Evolutionary conservation across 495 filamentous ascomycete species (phyloP).

Genomic region (Penicillium antarcticum): DNA sequence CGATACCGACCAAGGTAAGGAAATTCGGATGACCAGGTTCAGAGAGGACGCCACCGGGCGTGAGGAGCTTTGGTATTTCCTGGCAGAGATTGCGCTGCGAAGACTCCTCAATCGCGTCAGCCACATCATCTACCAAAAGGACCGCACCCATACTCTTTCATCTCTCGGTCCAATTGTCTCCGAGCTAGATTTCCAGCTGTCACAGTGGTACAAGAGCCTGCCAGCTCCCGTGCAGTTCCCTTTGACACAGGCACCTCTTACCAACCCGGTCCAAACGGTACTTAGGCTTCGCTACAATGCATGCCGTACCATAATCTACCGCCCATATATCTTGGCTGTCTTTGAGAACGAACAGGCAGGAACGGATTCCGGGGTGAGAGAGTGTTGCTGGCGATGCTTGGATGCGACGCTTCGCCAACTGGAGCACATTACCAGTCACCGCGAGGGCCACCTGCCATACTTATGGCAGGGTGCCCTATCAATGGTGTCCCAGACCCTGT

Average conservation of each 20-base stretch:
- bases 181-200: slow-evolving; percentile 77
- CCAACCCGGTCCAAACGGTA: slow-evolving; percentile 75
- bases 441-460: slow-evolving; percentile 83
- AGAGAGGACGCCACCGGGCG: slow-evolving; percentile 45
- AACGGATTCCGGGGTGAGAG: slow-evolving; percentile 64
- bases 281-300: slow-evolving; percentile 76
- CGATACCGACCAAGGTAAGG: slow-evolving; percentile 10
- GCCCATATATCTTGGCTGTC: slow-evolving; percentile 77
- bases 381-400: slow-evolving; percentile 76
- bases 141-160: slow-evolving; percentile 62
- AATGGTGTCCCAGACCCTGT: slow-evolving; percentile 73
- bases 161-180: slow-evolving; percentile 72
- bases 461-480: slow-evolving; percentile 81
- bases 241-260: slow-evolving; percentile 57
- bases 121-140: slow-evolving; percentile 77
- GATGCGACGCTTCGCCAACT: slow-evolving; percentile 78
- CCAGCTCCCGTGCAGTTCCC: slow-evolving; percentile 73
- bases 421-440: slow-evolving; percentile 74
- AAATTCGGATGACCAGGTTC: slow-evolving; percentile 5
- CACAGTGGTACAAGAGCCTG: slow-evolving; percentile 79
- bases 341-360: slow-evolving; percentile 72
- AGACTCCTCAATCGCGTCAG: slow-evolving; percentile 75
- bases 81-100: slow-evolving; percentile 75
- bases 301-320: slow-evolving; percentile 80
- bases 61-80: slow-evolving; percentile 81